A percentile compares a stretch with the other conserved stretches of the same genome.
Conservation (phyloP, 2,329 filamentous ascomycete species). For the Verticillium isaacii region DNA sequence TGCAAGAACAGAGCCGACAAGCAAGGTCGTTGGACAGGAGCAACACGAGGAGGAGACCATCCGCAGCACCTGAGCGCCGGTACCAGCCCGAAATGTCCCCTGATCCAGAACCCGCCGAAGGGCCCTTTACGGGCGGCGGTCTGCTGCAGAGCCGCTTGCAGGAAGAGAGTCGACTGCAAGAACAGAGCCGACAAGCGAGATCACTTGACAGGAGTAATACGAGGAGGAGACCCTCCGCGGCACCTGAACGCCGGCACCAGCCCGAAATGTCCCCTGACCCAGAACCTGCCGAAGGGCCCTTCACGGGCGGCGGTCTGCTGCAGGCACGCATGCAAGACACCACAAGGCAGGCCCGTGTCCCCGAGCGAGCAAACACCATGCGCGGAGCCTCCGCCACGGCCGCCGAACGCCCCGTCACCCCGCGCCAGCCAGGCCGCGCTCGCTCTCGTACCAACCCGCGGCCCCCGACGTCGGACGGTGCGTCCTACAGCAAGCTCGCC, state of each 20-base stretch:
- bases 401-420: not conserved
- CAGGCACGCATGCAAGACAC: not conserved
- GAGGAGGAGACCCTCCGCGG: constrained; percentile 1
- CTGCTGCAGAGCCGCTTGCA: not conserved
- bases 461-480: constrained; percentile 11
- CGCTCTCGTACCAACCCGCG: constrained; percentile 21
- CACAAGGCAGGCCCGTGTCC: constrained; percentile 4
- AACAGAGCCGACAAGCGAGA: not conserved
- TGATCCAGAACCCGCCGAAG: constrained; percentile 21
- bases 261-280: constrained; percentile 19
- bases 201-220: constrained; percentile 9
- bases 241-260: not conserved
- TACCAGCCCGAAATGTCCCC: not conserved
- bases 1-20: not conserved
- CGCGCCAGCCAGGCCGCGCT: constrained; percentile 6
- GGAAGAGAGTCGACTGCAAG: not conserved
- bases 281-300: constrained; percentile 14
- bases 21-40: constrained; percentile 7
- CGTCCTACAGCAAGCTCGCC: constrained; percentile 17
- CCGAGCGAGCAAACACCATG: constrained; percentile 5
- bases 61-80: not conserved
- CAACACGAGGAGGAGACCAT: constrained; percentile 2
- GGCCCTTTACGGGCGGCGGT: constrained; percentile 10
- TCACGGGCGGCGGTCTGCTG: constrained; percentile 7
- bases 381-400: constrained; percentile 9